Percentiles rank a stretch among this genome's conserved stretches.
These are phyloP conservation scores for Lasiosphaeria hispida DNA, from an alignment of 495 filamentous ascomycete species.

Conservation along the genomic window DNA sequence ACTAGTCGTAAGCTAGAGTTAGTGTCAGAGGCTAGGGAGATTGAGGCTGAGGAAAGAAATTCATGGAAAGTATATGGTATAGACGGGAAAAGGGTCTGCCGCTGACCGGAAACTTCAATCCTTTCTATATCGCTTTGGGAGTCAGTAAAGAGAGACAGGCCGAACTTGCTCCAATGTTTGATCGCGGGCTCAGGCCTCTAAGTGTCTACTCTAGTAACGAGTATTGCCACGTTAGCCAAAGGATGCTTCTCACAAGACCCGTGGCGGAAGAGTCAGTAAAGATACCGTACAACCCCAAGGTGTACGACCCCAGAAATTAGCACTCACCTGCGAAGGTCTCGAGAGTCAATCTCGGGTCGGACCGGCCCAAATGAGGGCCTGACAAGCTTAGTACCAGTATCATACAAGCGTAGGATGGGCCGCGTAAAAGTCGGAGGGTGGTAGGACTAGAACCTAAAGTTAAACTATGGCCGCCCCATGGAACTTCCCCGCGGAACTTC, in stretches of 20 bases:
- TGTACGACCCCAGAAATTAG: too few species aligned
- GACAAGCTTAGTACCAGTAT: conserved; percentile 1
- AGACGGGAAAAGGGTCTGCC: too few species aligned
- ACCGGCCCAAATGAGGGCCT: conserved; percentile 3
- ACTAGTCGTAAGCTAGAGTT: not conserved
- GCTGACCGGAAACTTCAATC: too few species aligned
- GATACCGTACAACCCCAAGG: too few species aligned
- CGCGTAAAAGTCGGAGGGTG: conserved; percentile 18
- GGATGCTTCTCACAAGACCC: too few species aligned
- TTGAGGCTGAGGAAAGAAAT: not conserved
- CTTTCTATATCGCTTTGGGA: not conserved
- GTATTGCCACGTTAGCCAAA: conserved; percentile 1
- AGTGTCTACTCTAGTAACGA: conserved; percentile 6
- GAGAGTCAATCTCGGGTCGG: too few species aligned
- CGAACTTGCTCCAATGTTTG: conserved; percentile 4
- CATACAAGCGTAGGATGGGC: conserved; percentile 14
- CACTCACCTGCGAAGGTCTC: too few species aligned
- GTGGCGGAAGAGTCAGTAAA: too few species aligned
- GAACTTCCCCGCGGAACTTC: not conserved
- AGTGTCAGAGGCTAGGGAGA: not conserved
- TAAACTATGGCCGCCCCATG: conserved; percentile 15
- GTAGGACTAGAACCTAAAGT: conserved; percentile 17
- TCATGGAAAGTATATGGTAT: too few species aligned
- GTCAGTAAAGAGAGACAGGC: not conserved
- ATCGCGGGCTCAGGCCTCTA: not conserved